phyloP scores from a whole-genome alignment of 2,329 filamentous ascomycete species.

The Aureobasidium subglaciale region DNA sequence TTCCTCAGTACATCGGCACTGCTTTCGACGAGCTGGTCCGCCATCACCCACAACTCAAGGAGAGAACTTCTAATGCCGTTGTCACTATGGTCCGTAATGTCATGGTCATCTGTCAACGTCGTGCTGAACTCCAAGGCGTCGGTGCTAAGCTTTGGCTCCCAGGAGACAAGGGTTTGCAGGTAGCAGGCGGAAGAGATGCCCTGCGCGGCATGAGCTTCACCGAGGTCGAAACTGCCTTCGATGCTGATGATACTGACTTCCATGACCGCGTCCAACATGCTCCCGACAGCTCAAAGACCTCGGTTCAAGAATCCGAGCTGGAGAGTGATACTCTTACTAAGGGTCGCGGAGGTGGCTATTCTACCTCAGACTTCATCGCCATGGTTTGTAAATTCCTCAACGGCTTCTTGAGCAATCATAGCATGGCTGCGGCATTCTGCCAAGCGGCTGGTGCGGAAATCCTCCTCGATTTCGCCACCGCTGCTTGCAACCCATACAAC shows the following conservation, averaged over 20 bases:
- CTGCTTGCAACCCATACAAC: conserved; percentile 71
- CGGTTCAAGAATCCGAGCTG: conserved; percentile 11
- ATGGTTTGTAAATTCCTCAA: conserved; percentile 70
- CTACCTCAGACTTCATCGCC: conserved; percentile 43
- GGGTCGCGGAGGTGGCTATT: conserved; percentile 12
- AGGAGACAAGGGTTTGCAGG: conserved; percentile 49
- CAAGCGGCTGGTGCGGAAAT: conserved; percentile 74
- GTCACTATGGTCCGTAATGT: conserved; percentile 84
- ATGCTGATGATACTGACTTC: conserved; percentile 11
- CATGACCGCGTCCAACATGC: background rate
- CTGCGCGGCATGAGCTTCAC: conserved; percentile 26
- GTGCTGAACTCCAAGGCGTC: conserved; percentile 61
- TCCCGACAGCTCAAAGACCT: background rate
- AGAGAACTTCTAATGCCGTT: conserved; percentile 74
- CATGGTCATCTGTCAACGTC: conserved; percentile 62
- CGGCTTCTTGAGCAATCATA: conserved; percentile 67
- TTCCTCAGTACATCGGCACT: conserved; percentile 67
- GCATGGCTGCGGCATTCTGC: conserved; percentile 67
- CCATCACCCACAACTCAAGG: conserved; percentile 80
- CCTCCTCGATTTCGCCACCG: conserved; percentile 74
- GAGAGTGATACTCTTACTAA: conserved; percentile 16
- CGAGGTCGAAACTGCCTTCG: background rate
- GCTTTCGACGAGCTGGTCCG: conserved; percentile 91
- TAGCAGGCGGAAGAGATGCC: conserved; percentile 50
- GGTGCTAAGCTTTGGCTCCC: conserved; percentile 71